Evolutionary conservation across 2,329 filamentous ascomycete genomes (phyloP), one percentile per base, ranked within the genome.

Genomic region (Epichloe glyceriae): DNA sequence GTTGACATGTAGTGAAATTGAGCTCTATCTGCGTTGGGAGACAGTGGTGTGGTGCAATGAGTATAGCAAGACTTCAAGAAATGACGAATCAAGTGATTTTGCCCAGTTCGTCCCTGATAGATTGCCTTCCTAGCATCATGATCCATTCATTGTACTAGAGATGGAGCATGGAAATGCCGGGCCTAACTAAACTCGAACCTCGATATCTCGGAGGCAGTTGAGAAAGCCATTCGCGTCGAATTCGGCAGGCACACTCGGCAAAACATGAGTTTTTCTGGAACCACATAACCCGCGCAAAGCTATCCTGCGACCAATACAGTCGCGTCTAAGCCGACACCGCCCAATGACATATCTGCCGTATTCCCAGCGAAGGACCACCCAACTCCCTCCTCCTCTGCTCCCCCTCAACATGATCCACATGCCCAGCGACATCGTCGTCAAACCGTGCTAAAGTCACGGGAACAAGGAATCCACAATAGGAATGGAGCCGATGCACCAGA

Each of bases 351-450:
- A 64, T 49, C 51, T 58, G 12, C 60, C 60, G 0, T 19, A 19
- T 14, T 11, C 34, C 10, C 34, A 37, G 14, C 10, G 34, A 3
- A 37, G 34, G 10, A 37, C 5, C 34, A 37, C 14, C 4, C 34
- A 37, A 37, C 14, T 53, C 43, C 49, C 53, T 19, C 57, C 57
- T 52, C 44, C n/a, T n/a, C n/a, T 57, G 55, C 26, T 47, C 54
- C 37, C 71, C 71, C 0, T 66, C 68, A 0, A 68, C 66, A 54
- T 72, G 68, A 4, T 67, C 71, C 6, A 73, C 57, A 43, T 71
- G 63, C 4, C 74, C 68, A 0, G 71, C 71, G 6, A 75, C 71
- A 22, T 76, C n/a, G n/a, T n/a, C n/a, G n/a, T n/a, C n/a, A n/a
- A n/a, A n/a, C n/a, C n/a, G n/a, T n/a, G n/a, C n/a, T n/a, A n/a